Evolutionary conservation across 2,329 filamentous ascomycete genomes (phyloP).

Genomic region (Botrytis pseudocinerea): DNA sequence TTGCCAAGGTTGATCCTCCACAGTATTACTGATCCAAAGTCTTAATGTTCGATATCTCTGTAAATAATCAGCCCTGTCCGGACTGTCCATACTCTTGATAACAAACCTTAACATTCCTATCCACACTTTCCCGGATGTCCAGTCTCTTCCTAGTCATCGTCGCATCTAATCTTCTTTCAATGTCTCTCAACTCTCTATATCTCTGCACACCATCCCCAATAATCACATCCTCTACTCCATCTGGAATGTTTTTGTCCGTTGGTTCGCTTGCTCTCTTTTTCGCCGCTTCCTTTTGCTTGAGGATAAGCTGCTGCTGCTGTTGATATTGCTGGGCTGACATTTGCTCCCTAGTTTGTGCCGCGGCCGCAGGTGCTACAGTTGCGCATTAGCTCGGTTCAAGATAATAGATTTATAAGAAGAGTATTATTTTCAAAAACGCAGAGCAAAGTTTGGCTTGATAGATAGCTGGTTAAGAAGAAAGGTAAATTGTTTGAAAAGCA

Average conservation of each 20-base stretch:
- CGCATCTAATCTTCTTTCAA: slow-evolving; percentile 86
- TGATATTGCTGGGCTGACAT: slow-evolving; percentile 18
- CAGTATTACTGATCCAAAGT: slow-evolving; percentile 93
- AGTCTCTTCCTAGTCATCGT: slow-evolving; percentile 92
- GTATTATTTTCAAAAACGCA: neutral
- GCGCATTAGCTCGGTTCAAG: slow-evolving; percentile 21
- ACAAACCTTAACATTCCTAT: slow-evolving; percentile 67
- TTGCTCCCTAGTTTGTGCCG: slow-evolving; percentile 36
- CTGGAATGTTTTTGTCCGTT: slow-evolving; percentile 91
- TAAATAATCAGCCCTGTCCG: slow-evolving; percentile 25
- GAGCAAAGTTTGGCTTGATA: neutral
- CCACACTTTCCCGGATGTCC: slow-evolving; percentile 82
- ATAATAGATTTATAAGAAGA: neutral
- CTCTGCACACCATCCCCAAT: slow-evolving; percentile 79
- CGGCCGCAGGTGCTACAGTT: slow-evolving; percentile 44
- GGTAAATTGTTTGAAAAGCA: neutral
- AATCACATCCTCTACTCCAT: slow-evolving; percentile 80
- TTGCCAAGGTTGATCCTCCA: slow-evolving; percentile 94
- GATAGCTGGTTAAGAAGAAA: neutral
- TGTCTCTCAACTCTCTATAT: slow-evolving; percentile 80
- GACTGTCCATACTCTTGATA: neutral
- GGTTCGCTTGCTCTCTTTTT: slow-evolving; percentile 85
- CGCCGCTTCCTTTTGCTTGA: slow-evolving; percentile 62
- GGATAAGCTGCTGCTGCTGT: slow-evolving; percentile 31
- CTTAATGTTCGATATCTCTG: slow-evolving; percentile 81